These are phyloP conservation scores for Lentinula novae-zelandiae DNA, from an alignment of 1,284 basidiomycete genomes.

Conservation along the genomic window DNA sequence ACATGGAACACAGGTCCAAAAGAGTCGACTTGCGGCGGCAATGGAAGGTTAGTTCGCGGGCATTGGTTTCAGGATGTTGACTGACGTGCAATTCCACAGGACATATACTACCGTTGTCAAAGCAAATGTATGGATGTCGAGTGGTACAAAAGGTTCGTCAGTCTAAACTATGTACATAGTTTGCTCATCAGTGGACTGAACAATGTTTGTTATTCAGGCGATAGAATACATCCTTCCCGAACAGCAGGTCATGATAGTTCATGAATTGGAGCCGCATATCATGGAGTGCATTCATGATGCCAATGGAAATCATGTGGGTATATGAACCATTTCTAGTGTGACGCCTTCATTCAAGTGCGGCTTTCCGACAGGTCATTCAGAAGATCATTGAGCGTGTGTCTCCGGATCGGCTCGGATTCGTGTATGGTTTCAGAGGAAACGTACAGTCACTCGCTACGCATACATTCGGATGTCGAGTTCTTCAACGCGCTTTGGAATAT, in stretches of 20 bases:
- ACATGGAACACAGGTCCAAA: constrained; percentile 78
- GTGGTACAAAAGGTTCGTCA: constrained; percentile 76
- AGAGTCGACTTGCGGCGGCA: constrained; percentile 63
- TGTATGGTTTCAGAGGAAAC: constrained; percentile 76
- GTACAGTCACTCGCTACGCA: constrained; percentile 87
- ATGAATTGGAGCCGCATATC: constrained; percentile 80
- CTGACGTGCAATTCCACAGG: background rate
- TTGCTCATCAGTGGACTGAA: constrained; percentile 1
- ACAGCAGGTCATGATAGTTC: constrained; percentile 73
- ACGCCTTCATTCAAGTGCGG: constrained; percentile 11
- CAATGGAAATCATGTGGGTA: constrained; percentile 90
- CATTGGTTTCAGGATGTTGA: background rate
- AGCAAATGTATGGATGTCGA: constrained; percentile 97
- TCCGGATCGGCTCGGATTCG: constrained; percentile 74
- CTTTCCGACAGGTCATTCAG: constrained; percentile 59
- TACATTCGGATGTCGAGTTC: constrained; percentile 92
- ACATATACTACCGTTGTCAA: constrained; percentile 74
- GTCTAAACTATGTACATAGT: background rate
- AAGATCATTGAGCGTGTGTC: constrained; percentile 83
- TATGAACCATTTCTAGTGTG: background rate
- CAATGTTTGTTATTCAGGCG: constrained; percentile 47
- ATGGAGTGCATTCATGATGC: constrained; percentile 89
- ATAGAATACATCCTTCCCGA: constrained; percentile 79
- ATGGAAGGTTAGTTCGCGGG: constrained; percentile 60
- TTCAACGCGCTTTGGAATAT: constrained; percentile 91